Evolutionary conservation across 2,329 filamentous ascomycete genomes (phyloP), one percentile per base, ranked within the genome.

Genomic region (Xylaria polymorpha): DNA sequence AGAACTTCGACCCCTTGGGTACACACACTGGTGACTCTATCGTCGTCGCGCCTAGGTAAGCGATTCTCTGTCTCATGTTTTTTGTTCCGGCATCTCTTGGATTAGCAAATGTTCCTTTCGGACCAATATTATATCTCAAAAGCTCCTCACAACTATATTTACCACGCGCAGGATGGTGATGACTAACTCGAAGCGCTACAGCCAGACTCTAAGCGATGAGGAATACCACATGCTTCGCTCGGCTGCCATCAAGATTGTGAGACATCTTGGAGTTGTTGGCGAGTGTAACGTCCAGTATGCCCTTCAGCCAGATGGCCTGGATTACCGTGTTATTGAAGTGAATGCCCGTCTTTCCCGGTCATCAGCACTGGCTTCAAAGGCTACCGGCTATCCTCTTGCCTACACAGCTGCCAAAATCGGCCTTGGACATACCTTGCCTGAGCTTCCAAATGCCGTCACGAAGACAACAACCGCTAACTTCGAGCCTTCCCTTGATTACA

Each of bases 141-240:
- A 7, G 6, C 22, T 43, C 37, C 20, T 25, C 12, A 20, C 35
- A 14, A 43, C 20, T 29, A 8, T 35, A 8, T 29, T n/a, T 58
- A 58, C 3, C 20, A 43, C 12, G 14, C 15, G 20, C 15, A 43
- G 8, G 18, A 39, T 43, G 15, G 9, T 5, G 5, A 29, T 18
- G 7, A 29, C 55, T 58, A 43, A 58, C 15, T n/a, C 22, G 37
- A 43, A 18, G 20, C 20, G 22, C 15, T 43, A 43, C 15, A 96
- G 92, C 83, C 96, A 99, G 84, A 99, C 96, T 29, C 86, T 99
- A 78, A 97, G 93, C 78, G 96, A 99, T 77, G 96, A 98, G 85
- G 96, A 99, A 83, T 99, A 98, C 81, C 94, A 99, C 86, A 98
- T 99, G 96, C 93, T 99, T 75, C 94, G 96, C 77, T 94, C 94